Conservation (phyloP, 495 filamentous ascomycete species). For the Penicillium mononematosum region DNA sequence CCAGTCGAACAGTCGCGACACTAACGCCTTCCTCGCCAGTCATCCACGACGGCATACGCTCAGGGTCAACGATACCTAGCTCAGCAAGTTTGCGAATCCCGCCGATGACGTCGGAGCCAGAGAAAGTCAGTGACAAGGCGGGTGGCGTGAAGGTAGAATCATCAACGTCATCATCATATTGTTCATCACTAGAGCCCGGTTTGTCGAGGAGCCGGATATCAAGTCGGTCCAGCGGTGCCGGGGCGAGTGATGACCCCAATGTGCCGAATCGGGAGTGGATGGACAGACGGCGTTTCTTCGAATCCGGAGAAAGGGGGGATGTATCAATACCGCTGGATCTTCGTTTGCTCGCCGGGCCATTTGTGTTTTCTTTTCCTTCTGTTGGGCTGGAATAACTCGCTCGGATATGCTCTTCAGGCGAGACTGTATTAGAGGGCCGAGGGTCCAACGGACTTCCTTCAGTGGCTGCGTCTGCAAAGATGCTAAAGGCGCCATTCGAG, state of each 20-base stretch:
- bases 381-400: conserved; percentile 13
- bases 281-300: conserved; percentile 57
- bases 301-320: conserved; percentile 57
- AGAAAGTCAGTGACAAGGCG: conserved; percentile 61
- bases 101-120: conserved; percentile 76
- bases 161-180: conserved; percentile 18
- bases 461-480: conserved; percentile 65
- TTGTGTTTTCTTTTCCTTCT: conserved; percentile 29
- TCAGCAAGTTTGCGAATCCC: conserved; percentile 76
- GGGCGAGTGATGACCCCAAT: conserved; percentile 29
- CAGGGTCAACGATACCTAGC: conserved; percentile 66
- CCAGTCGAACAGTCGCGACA: conserved; percentile 61
- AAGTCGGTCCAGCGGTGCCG: conserved; percentile 32
- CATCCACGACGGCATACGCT: conserved; percentile 86
- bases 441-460: conserved; percentile 59
- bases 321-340: conserved; percentile 27
- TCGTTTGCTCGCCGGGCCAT: conserved; percentile 18
- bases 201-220: conserved; percentile 38
- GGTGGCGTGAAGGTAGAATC: conserved; percentile 15
- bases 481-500: conserved; percentile 72
- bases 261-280: conserved; percentile 52
- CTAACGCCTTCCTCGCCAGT: conserved; percentile 83
- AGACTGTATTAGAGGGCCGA: conserved; percentile 40
- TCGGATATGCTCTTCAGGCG: conserved; percentile 41
- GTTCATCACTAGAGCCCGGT: conserved; percentile 15